Base-by-base conservation (phyloP, 2,329 filamentous ascomycete genomes). In the Aspergillus sp. region DNA sequence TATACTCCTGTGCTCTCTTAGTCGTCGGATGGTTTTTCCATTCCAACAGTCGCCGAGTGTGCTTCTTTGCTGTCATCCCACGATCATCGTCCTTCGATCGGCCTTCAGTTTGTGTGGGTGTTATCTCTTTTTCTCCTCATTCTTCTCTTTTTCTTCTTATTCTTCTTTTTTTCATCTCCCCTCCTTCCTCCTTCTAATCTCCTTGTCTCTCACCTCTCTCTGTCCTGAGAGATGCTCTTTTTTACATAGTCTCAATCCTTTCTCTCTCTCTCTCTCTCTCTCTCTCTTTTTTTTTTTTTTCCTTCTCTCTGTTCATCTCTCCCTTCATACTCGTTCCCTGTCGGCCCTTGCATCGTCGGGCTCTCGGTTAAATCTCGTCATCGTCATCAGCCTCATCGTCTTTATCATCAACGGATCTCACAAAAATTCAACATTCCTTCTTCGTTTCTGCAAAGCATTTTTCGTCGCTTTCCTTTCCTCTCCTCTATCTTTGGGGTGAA, bases 1-100 rank as follows among this genome's bases (percentile, higher is more conserved):
- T 30, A 12, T 30, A 30, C 9, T 12, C 4, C 4, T 30, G 25
- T 30, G 25, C 25, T 55, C 56, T 53, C 59, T 58, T 49, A 49
- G 50, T 53, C 55, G 55, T 58, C 53, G 56, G 55, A 17, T 15
- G 33, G n/a, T 19, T 37, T 19, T 37, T 37, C 17, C 17, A 37
- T 65, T 61, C 60, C 62, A 65, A 63, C 61, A 65, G 62, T 60
- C 60, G 60, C 58, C 51, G 50, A 44, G 41, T 42, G 46, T 32
- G 43, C 42, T 48, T 59, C 50, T 32, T 45, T 48, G 37, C 45
- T 52, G 37, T 39, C 37, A 39, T 39, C 37, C 37, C 37, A 39
- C 37, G 37, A 39, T 39, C 37, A 39, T 39, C 37, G n/a, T 19
- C 19, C 37, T 7, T 19, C 19, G 15, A 19, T 39, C 33, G 33